Conservation (phyloP, 2,329 filamentous ascomycete genomes). For the Meredithiella fracta region DNA sequence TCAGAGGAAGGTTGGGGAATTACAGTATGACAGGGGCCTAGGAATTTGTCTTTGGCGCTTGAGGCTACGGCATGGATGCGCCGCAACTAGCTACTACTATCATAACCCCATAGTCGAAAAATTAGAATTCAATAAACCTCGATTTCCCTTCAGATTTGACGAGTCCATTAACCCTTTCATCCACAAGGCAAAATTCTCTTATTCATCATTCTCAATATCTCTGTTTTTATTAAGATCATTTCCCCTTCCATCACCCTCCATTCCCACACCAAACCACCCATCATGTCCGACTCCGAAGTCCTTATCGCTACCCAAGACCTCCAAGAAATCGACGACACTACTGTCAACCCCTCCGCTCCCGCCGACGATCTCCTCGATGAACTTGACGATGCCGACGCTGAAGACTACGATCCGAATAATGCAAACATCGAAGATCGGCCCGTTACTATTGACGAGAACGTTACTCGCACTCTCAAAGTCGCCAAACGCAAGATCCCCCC, state of each 20-base stretch:
- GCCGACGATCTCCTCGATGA: conserved; percentile 48
- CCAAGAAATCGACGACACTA: conserved; percentile 29
- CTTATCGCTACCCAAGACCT: conserved; percentile 25
- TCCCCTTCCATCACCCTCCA: no score
- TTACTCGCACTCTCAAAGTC: conserved; percentile 45
- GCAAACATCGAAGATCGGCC: conserved; percentile 47
- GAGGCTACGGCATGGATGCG: background rate
- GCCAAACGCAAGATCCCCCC: conserved; percentile 44
- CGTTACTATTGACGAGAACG: conserved; percentile 51
- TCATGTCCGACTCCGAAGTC: conserved; percentile 9
- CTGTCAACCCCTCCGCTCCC: conserved; percentile 25
- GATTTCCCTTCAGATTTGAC: background rate
- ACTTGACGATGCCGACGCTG: conserved; percentile 53
- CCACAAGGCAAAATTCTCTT: background rate
- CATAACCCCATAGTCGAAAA: no score
- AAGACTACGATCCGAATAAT: conserved; percentile 49
- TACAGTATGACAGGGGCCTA: background rate
- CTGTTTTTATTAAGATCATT: no score
- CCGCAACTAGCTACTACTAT: background rate
- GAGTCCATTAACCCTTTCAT: background rate
- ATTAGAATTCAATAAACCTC: no score
- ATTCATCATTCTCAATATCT: no score
- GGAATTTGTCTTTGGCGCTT: background rate
- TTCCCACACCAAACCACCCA: background rate
- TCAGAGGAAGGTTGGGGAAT: conserved; percentile 1